phyloP scores from a whole-genome alignment of 345 rosid species.

The Tarenaya hassleriana region DNA sequence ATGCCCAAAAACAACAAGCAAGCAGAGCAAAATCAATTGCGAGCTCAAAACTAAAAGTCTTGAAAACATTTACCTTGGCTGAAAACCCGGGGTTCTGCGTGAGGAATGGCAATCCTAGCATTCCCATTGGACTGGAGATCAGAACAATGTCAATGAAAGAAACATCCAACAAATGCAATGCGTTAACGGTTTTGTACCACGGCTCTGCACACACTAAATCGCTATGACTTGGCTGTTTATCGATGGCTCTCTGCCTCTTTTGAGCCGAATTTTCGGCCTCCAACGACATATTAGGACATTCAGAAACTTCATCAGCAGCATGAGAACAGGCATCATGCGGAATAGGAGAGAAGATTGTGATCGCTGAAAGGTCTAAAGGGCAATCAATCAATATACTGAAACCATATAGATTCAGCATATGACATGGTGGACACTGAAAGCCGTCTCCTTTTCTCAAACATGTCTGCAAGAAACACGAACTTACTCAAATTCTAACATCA shows the following conservation, averaged over 20 bases:
- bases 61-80: constrained; percentile 53
- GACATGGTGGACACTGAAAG: constrained; percentile 61
- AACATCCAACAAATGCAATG: constrained; percentile 73
- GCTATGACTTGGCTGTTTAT: constrained; percentile 34
- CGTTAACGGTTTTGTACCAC: constrained; percentile 68
- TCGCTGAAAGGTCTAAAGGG: constrained; percentile 70
- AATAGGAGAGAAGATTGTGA: constrained; percentile 58
- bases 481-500: constrained; percentile 5
- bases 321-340: constrained; percentile 20
- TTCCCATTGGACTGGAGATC: constrained; percentile 69
- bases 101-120: constrained; percentile 83
- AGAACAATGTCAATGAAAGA: constrained; percentile 69
- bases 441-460: constrained; percentile 74
- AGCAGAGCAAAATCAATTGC: constrained; percentile 9
- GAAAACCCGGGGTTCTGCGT: constrained; percentile 51
- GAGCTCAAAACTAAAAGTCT: constrained; percentile 1
- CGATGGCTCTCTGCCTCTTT: constrained; percentile 37
- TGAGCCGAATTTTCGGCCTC: constrained; percentile 24
- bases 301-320: constrained; percentile 24
- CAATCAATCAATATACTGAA: constrained; percentile 71
- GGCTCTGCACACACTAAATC: constrained; percentile 58
- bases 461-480: constrained; percentile 44
- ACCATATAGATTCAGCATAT: constrained; percentile 51
- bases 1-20: constrained; percentile 4
- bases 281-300: constrained; percentile 9